These are phyloP conservation scores for Fremontodendron californicum DNA, from an alignment of 345 rosid genomes.

Conservation along the genomic window DNA sequence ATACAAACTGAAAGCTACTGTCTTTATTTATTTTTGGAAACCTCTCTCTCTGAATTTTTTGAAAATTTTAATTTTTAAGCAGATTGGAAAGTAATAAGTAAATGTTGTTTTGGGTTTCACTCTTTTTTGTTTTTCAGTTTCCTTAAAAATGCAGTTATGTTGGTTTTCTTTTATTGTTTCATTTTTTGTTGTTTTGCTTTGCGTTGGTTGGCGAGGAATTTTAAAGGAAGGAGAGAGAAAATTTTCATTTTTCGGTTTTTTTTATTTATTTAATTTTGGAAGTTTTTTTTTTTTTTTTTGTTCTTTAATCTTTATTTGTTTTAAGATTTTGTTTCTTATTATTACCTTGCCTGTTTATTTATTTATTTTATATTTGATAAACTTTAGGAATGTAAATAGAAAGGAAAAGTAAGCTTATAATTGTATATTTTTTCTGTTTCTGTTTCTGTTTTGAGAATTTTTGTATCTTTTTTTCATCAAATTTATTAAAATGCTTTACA, in stretches of 20 bases:
- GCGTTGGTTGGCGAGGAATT: background rate
- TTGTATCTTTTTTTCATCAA: background rate
- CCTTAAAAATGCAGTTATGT: background rate
- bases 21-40: constrained; percentile 11
- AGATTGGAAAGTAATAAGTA: background rate
- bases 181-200: no score
- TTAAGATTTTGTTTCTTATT: no score
- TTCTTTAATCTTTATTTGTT: background rate
- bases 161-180: background rate
- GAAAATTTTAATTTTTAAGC: background rate
- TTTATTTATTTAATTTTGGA: background rate
- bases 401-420: background rate
- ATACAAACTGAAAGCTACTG: background rate
- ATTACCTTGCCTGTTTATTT: no score
- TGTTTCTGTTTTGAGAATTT: background rate
- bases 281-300: no score
- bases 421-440: background rate
- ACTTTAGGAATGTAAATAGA: background rate
- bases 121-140: background rate
- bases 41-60: background rate
- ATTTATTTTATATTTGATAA: background rate
- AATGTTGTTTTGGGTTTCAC: constrained; percentile 1
- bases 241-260: background rate
- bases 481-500: background rate
- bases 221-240: background rate